Percentiles rank a stretch among this genome's conserved stretches.
Conservation (phyloP, 2,329 filamentous ascomycete genomes). For the Diaporthe australafricana region DNA sequence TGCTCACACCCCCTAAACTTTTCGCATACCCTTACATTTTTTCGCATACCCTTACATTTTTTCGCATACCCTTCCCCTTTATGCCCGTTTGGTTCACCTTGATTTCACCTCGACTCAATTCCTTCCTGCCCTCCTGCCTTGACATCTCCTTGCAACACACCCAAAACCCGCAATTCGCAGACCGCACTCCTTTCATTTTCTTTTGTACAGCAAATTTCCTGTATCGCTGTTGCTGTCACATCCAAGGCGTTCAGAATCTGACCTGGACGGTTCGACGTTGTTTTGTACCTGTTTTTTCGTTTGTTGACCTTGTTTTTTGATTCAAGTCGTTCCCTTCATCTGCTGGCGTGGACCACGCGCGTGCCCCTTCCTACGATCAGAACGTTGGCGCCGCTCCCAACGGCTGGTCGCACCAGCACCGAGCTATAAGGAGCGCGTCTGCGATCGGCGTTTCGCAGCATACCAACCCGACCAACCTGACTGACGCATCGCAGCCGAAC, state of each 20-base stretch:
- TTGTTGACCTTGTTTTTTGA: slow-evolving; percentile 39
- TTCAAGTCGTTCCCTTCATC: slow-evolving; percentile 81
- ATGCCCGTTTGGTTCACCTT: slow-evolving; percentile 6
- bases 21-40: slow-evolving; percentile 1
- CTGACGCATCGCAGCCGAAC: slow-evolving; percentile 48
- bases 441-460: slow-evolving; percentile 55
- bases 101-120: background rate
- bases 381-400: slow-evolving; percentile 48
- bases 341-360: slow-evolving; percentile 82
- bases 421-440: slow-evolving; percentile 71
- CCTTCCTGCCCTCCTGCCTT: background rate
- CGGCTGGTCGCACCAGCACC: slow-evolving; percentile 77
- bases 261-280: background rate
- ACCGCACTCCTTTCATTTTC: background rate
- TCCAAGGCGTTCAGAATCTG: slow-evolving; percentile 6
- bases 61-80: background rate
- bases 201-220: slow-evolving; percentile 4
- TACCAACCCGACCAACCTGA: slow-evolving; percentile 52
- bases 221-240: slow-evolving; percentile 17
- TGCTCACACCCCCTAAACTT: background rate
- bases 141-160: background rate
- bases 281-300: slow-evolving; percentile 15
- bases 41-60: slow-evolving; percentile 3
- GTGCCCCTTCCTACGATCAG: slow-evolving; percentile 72
- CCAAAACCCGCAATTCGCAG: background rate